Evolutionary conservation across 1,284 basidiomycete genomes (phyloP), one percentile per base, ranked within the genome.

Genomic region (Apiotrichum mycotoxinovorans): DNA sequence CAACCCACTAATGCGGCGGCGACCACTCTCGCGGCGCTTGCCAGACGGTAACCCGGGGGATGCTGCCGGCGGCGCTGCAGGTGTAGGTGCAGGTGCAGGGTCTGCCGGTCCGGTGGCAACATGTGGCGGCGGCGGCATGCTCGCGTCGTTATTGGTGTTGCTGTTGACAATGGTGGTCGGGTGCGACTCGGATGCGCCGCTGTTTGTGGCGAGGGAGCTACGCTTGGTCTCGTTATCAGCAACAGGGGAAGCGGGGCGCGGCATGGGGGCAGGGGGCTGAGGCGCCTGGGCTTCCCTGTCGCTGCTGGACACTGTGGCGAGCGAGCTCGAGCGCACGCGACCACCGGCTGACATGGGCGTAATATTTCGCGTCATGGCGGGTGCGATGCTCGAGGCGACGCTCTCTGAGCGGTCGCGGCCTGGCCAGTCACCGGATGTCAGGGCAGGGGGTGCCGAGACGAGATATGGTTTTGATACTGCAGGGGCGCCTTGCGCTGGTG

Each of bases 311-410:
- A 18, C 26, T 41, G 30, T 30, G n/a, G 11, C 34, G 33, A 35
- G 45, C 15, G n/a, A 71, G 42, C 51, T 69, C 65, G 52, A 73
- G 70, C 1, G 72, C 70, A 73, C 5, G 70, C 67, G 14, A 72
- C 69, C 17, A 68, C 71, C 9, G 20, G 18, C 34, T 8, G 43
- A 25, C 43, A 33, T 22, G 11, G 52, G 52, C n/a, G 58, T 49
- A 18, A 53, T 43, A 48, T 56, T 56, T 22, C 59, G 54, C 5
- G 10, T 25, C 2, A 52, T 38, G 9, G 52, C 42, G 1, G 43
- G 23, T 2, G 26, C 35, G 1, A 49, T 47, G 46, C 50, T 52
- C 14, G 56, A 58, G 11, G 40, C 22, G 1, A 57, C 40, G 37
- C 60, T 62, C 12, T 33, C 43, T 0, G 62, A 52, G 10, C 65